Evolutionary conservation across 208 protist genomes (phyloP).

Genomic region (Trypanosoma rangeli): DNA sequence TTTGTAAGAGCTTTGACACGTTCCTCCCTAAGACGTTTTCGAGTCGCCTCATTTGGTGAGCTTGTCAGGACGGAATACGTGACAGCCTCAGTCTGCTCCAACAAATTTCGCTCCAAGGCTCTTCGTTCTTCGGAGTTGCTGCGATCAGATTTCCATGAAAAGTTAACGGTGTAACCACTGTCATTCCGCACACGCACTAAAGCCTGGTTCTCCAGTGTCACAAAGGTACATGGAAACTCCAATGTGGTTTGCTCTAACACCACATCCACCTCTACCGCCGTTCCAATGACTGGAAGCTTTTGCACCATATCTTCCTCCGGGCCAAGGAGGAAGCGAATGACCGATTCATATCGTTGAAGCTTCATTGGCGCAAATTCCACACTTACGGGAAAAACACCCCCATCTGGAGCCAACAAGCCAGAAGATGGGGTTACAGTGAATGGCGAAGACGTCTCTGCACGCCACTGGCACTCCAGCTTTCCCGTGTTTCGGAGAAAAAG

Average conservation of each 20-base stretch:
- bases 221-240: slow-evolving; percentile 87
- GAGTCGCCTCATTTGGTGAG: slow-evolving; percentile 16
- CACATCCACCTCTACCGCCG: slow-evolving; percentile 71
- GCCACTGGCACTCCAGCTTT: slow-evolving; percentile 58
- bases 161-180: slow-evolving; percentile 76
- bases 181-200: slow-evolving; percentile 88
- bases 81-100: slow-evolving; percentile 13
- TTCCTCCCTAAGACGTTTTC: slow-evolving; percentile 18
- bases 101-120: slow-evolving; percentile 5
- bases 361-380: slow-evolving; percentile 58
- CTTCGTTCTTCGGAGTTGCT: slow-evolving; percentile 23
- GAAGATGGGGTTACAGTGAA: slow-evolving; percentile 63
- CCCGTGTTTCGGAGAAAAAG: slow-evolving; percentile 92
- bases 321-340: slow-evolving; percentile 82
- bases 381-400: slow-evolving; percentile 70
- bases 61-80: slow-evolving; percentile 11
- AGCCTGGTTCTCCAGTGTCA: slow-evolving; percentile 83
- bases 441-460: slow-evolving; percentile 33
- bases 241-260: slow-evolving; percentile 58
- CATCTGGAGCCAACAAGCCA: slow-evolving; percentile 53
- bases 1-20: slow-evolving; percentile 15
- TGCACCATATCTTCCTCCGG: slow-evolving; percentile 80
- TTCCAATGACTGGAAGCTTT: slow-evolving; percentile 60
- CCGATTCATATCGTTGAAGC: slow-evolving; percentile 32
- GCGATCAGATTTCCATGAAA: slow-evolving; percentile 77